Conservation (phyloP, 345 rosid species). For the Gossypium mustelinum region DNA sequence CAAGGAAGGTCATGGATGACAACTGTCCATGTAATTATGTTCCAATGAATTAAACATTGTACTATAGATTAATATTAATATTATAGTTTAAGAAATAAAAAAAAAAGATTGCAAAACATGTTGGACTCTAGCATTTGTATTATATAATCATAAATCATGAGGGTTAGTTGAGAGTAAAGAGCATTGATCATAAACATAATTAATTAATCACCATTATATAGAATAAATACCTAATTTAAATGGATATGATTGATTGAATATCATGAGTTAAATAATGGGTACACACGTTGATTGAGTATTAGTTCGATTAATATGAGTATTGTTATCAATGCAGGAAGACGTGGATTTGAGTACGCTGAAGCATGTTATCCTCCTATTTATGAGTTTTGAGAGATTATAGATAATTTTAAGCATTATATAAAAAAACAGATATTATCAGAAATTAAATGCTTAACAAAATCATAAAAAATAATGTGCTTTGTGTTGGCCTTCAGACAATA, state of each 20-base stretch:
- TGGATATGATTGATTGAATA: background rate
- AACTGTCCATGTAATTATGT: slow-evolving; percentile 10
- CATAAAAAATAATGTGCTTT: no score
- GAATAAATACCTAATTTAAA: background rate
- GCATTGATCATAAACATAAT: background rate
- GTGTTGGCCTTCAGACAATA: background rate
- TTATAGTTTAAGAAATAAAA: no score
- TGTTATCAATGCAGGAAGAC: accelerated
- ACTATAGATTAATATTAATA: background rate
- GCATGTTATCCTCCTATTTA: no score
- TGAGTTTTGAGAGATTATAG: accelerated
- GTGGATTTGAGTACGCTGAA: accelerated
- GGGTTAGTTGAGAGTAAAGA: background rate
- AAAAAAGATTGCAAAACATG: background rate
- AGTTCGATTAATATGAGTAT: no score
- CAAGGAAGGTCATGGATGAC: slow-evolving; percentile 9
- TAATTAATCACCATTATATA: background rate
- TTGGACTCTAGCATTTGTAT: background rate
- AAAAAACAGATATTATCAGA: no score
- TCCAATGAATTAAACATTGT: background rate
- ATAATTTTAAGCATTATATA: no score
- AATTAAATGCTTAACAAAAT: no score
- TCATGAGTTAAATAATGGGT: background rate
- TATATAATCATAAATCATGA: background rate
- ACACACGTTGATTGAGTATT: no score